Conservation (phyloP, 1,139 yeast genomes). For the Saccharomycopsis hybrid region DNA sequence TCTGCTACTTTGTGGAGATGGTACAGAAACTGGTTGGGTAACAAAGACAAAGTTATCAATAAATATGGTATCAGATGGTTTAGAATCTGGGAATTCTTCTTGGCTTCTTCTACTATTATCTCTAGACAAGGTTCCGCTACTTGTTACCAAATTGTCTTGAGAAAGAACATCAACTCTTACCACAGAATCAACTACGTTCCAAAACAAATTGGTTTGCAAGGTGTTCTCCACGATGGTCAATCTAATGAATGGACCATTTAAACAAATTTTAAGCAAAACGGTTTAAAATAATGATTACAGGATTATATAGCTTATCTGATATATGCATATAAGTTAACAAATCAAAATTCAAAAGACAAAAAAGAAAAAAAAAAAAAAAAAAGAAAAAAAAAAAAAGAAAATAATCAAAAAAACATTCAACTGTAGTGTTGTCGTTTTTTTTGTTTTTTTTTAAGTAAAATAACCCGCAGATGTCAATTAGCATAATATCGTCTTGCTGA, state of each 20-base stretch:
- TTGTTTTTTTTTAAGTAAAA: too few relatives aligned
- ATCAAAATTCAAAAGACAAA: too few relatives aligned
- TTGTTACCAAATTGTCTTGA: conserved; percentile 83
- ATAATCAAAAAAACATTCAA: too few relatives aligned
- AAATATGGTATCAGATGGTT: conserved; percentile 89
- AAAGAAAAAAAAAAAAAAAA: too few relatives aligned
- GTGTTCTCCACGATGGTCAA: conserved; percentile 24
- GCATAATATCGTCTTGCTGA: too few relatives aligned
- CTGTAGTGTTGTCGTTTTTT: too few relatives aligned
- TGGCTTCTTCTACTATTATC: conserved; percentile 73
- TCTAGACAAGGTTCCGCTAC: conserved; percentile 94
- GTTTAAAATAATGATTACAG: too few relatives aligned
- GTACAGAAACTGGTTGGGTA: conserved; percentile 92
- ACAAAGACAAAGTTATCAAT: conserved; percentile 67
- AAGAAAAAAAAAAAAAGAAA: too few relatives aligned
- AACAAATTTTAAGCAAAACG: too few relatives aligned
- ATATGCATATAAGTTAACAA: too few relatives aligned
- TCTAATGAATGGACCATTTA: conserved; percentile 20
- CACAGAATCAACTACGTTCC: conserved; percentile 82
- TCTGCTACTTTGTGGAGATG: conserved; percentile 90
- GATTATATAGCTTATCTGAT: too few relatives aligned
- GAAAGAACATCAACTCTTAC: conserved; percentile 82
- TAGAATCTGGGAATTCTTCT: conserved; percentile 90
- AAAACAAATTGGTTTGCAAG: conserved; percentile 66
- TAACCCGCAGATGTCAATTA: too few relatives aligned